These are phyloP conservation scores for Yamadazyma diddensiae DNA, from an alignment of 1,139 yeast species.

Conservation along the genomic window DNA sequence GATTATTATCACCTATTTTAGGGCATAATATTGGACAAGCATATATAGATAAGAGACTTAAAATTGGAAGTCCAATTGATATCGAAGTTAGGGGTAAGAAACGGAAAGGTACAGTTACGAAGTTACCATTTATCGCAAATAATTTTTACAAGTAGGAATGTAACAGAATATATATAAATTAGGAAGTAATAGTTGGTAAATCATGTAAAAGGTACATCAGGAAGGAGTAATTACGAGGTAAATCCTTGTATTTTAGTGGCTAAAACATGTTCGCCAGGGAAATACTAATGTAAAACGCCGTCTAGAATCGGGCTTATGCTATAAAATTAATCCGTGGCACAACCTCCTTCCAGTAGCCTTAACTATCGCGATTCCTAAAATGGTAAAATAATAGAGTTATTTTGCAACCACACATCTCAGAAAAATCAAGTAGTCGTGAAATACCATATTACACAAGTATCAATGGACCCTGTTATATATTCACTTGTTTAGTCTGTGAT, in stretches of 20 bases:
- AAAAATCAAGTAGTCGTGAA: too few relatives aligned
- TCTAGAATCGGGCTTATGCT: neutral
- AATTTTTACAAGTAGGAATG: constrained; percentile 50
- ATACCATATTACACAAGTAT: too few relatives aligned
- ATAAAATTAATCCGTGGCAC: neutral
- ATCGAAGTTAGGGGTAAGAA: constrained; percentile 82
- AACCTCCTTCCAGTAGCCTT: neutral
- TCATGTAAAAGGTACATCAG: too few relatives aligned
- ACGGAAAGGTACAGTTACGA: constrained; percentile 70
- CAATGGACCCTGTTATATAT: too few relatives aligned
- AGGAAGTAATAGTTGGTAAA: neutral
- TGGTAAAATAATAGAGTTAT: constrained; percentile 4
- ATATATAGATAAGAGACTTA: constrained; percentile 72
- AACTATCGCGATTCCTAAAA: constrained; percentile 5
- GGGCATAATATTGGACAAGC: constrained; percentile 93
- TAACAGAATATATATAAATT: constrained; percentile 1
- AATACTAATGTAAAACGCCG: constrained; percentile 1
- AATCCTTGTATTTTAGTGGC: too few relatives aligned
- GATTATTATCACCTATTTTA: constrained; percentile 84
- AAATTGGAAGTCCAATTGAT: constrained; percentile 70
- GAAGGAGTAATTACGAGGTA: too few relatives aligned
- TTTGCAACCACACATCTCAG: too few relatives aligned
- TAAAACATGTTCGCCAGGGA: too few relatives aligned
- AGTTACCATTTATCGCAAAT: constrained; percentile 81
- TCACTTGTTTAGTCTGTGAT: too few relatives aligned